A percentile compares a stretch with the other conserved stretches of the same genome.
Evolutionary conservation across 169 alveolate genomes (phyloP).

Genomic region (Plasmodium vivax): DNA sequence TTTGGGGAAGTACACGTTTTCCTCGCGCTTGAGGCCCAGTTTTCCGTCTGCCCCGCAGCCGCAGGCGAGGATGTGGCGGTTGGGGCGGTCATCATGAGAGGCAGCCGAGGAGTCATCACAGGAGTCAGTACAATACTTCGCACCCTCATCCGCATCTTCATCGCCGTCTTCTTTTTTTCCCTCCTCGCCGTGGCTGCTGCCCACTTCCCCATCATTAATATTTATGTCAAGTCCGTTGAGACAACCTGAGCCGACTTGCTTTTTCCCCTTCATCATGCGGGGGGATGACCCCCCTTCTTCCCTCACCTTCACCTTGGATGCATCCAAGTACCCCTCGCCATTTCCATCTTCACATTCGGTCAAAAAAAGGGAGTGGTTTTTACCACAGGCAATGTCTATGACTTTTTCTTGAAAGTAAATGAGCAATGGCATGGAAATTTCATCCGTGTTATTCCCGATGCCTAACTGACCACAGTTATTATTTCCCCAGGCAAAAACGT

Average conservation of each 20-base stretch:
- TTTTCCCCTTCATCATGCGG: not conserved
- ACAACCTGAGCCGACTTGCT: not conserved
- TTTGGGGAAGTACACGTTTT: slow-evolving; percentile 54
- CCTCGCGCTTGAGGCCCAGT: slow-evolving; percentile 41
- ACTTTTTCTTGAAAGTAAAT: slow-evolving; percentile 63
- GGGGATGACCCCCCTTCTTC: not conserved
- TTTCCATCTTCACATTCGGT: slow-evolving; percentile 17
- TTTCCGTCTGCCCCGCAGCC: slow-evolving; percentile 59
- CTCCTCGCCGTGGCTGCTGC: not conserved
- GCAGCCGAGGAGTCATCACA: not conserved
- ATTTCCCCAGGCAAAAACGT: slow-evolving; percentile 95
- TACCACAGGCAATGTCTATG: slow-evolving; percentile 67
- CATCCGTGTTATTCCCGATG: slow-evolving; percentile 51
- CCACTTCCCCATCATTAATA: slow-evolving; percentile 26
- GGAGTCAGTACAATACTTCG: not conserved
- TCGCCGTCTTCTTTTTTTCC: not conserved
- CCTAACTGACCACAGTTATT: slow-evolving; percentile 95
- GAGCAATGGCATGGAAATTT: slow-evolving; percentile 51
- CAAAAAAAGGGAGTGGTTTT: slow-evolving; percentile 62
- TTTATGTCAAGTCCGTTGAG: slow-evolving; percentile 21
- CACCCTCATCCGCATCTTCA: not conserved
- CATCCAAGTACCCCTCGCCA: not conserved
- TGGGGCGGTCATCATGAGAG: not conserved
- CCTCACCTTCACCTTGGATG: not conserved
- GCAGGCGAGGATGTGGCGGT: slow-evolving; percentile 8